Base-by-base conservation (phyloP, 2,329 filamentous ascomycete species). In the Leptographium procerum region DNA sequence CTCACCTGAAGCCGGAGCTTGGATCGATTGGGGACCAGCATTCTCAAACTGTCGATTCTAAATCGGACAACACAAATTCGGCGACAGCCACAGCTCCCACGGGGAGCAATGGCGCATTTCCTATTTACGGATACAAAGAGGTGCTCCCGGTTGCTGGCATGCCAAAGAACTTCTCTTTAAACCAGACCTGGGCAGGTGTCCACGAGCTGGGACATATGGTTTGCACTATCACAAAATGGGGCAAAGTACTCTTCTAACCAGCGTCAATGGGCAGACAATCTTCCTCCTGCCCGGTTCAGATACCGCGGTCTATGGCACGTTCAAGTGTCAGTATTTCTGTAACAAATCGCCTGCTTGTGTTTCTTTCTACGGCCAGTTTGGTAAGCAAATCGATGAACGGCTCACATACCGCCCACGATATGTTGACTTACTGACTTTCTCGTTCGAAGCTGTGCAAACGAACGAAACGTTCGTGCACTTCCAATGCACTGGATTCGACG, bases 261-360 rank as follows among this genome's bases (percentile, higher is more conserved):
- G 22, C 10, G 3, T 26, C 45, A n/a, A 29, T 33, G n/a, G 19
- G 8, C 22, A 55, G 36, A 47, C 36, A 31, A 16, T 55, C 24
- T 33, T 11, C 19, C 7, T 55, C n/a, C 34, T 24, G 2, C 53
- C 53, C 7, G 24, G 11, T 13, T 13, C 22, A 1, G 28, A 28
- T 45, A 33, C 14, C 9, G 36, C 53, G 14, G 14, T 3, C 14
- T 55, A 55, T 31, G 53, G 53, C 53, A 8, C 16, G 24, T 55
- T 55, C 53, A 55, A 55, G 26, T 55, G 53, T 19, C 53, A 55
- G 28, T 55, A 31, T 31, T 55, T 55, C 26, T 55, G 53, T 36
- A 55, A 55, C 26, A 26, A 19, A 14, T 16, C n/a, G 8, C 24
- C 26, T 10, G n/a, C 4, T 10, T 55, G 53, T 47, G 13, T 47